Base-by-base conservation (phyloP, 1,284 basidiomycete species). In the Boletus sp. region DNA sequence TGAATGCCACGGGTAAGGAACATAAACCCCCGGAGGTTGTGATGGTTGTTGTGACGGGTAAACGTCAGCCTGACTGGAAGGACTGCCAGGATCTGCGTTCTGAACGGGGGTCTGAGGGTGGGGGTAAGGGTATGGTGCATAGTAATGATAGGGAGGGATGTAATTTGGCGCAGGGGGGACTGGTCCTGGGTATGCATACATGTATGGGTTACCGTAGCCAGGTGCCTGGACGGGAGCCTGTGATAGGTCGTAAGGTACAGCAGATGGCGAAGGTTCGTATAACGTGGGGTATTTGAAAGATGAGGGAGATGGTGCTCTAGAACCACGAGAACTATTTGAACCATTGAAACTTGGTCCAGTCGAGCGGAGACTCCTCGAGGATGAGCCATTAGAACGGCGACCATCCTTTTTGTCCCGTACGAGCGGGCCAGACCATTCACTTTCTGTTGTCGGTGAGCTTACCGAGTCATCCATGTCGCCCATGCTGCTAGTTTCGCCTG, bases 381-480 rank as follows among this genome's bases (percentile, higher is more conserved):
- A 74, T 12, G 82, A 81, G 4, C 77, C 77, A 36, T 75, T 73
- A 2, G 76, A 75, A 42, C 74, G 72, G 25, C 71, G 69, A 36
- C 61, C 59, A 44, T 78, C 77, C 56, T 72, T 76, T 58, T 74
- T 78, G 54, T 82, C 78, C 37, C 78, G 71, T 33, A 72, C 68
- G 46, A 71, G 71, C 27, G 84, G 80, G 2, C 73, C 79, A 3
- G 86, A 86, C 77, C 83, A 86, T 65, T 90, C 87, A 63, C 85
- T 88, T 66, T 89, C 86, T 8, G 85, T 88, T 8, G 83, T 75
- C 25, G 81, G 81, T 14, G 82, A 84, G 59, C 82, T 83, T 26
- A 72, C 74, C 12, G 77, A 74, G 52, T 87, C 85, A 50, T 85
- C 82, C 8, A 77, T 65, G 55, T 86, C 85, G 39, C 77, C 80